Evolutionary conservation across 176 grass and related monocot species (phyloP), one percentile per base, ranked within the genome.

Genomic region (Puccinellia tenuiflora): DNA sequence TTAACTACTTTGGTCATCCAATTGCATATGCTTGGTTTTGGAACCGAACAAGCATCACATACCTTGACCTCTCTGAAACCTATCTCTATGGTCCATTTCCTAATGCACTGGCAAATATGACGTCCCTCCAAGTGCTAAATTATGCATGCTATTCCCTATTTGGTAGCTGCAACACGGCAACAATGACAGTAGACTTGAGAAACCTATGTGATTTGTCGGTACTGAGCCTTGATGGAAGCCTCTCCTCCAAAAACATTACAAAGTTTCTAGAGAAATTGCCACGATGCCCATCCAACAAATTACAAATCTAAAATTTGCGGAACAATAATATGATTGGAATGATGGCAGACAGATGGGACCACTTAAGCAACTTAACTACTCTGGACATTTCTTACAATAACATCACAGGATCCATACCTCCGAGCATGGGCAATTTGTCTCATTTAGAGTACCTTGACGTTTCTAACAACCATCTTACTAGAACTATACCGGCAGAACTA

Each of bases 121-220:
- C 51, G 9, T 48, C 46, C 14, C 46, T 48, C 46, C 13, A 17
- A 48, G 0, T 0, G 3, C 12, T 48, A 48, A 0, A 2, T 16
- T 48, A 21, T 54, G 1, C 0, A 1, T 18, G 20, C 1, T 18
- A 48, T 48, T 4, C 0, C 1, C 13, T 1, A 3, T 3, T 13
- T 4, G 3, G 2, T n/a, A 47, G 11, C 20, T 7, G 53, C 1
- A 56, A 59, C 11, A 59, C 0, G 4, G 3, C 55, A 1, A 24
- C 26, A 1, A 30, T 62, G 25, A 62, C 14, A 16, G 28, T 31
- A 15, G 26, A n/a, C 9, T n/a, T 78, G 42, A 50, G 29, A 10
- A 86, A 65, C 7, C 52, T 90, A 6, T 62, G 63, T 48, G 73
- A 79, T 4, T 61, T 88, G 42, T 28, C 20, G 45, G 2, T 21